phyloP scores from a whole-genome alignment of 441 rosid species.

The Viola pubescens region DNA sequence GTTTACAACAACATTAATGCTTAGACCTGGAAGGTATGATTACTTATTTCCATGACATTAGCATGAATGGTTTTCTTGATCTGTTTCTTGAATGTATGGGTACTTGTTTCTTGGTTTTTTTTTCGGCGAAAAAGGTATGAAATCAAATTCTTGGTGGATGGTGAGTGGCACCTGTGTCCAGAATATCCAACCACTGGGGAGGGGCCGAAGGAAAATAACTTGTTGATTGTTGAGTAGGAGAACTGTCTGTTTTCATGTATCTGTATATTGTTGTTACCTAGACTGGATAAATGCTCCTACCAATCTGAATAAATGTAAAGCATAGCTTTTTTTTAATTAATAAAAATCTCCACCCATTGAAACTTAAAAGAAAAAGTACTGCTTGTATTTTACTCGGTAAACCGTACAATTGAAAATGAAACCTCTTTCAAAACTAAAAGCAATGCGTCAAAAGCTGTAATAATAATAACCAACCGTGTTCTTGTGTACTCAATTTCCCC shows the following conservation, averaged over 20 bases:
- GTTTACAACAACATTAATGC: constrained; percentile 56
- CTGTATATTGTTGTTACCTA: neutral
- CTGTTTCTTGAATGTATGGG: constrained; percentile 5
- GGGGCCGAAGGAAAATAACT: constrained; percentile 59
- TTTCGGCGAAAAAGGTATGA: constrained; percentile 46
- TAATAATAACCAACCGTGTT: no score
- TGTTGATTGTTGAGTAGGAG: constrained; percentile 53
- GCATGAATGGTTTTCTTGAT: neutral
- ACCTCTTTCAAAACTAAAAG: no score
- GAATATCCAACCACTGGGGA: constrained; percentile 68
- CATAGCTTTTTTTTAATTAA: no score
- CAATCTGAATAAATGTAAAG: no score
- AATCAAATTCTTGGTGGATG: constrained; percentile 86
- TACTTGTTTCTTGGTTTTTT: neutral
- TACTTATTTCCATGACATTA: neutral
- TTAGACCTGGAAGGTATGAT: constrained; percentile 73
- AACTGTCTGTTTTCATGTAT: neutral
- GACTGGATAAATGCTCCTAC: no score
- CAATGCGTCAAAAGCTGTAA: no score
- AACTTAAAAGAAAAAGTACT: no score
- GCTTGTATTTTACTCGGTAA: no score
- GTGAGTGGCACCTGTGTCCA: constrained; percentile 76
- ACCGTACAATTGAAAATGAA: no score
- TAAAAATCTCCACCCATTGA: no score
- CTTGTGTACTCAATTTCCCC: no score